These are phyloP conservation scores for Syzygium oleosum DNA, from an alignment of 345 rosid genomes.

Conservation along the genomic window DNA sequence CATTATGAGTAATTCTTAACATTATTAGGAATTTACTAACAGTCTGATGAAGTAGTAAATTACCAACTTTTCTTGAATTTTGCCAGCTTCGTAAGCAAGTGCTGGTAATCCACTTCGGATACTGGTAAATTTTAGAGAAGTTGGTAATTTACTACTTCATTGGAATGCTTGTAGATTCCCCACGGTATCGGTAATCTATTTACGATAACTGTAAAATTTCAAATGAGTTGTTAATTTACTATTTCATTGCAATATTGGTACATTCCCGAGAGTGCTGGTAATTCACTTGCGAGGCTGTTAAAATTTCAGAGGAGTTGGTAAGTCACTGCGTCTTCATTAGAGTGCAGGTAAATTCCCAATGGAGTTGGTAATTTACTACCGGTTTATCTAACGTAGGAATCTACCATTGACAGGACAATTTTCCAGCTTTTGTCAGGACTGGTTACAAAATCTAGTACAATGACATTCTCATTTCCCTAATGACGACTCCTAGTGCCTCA, in stretches of 20 bases:
- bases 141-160: too few species aligned
- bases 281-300: background rate
- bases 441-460: background rate
- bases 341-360: background rate
- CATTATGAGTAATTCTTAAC: too few species aligned
- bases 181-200: background rate
- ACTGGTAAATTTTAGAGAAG: too few species aligned
- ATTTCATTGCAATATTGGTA: background rate
- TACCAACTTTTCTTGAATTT: too few species aligned
- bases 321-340: background rate
- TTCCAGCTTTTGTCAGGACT: background rate
- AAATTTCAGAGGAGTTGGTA: background rate
- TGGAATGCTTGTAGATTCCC: too few species aligned
- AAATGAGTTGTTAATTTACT: background rate
- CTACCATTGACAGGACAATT: background rate
- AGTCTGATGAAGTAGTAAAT: too few species aligned
- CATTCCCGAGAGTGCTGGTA: background rate
- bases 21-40: too few species aligned
- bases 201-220: background rate
- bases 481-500: background rate
- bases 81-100: too few species aligned
- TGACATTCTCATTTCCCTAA: background rate
- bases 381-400: background rate
- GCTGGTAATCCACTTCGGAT: too few species aligned
- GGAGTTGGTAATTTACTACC: background rate